These are phyloP conservation scores for Colletotrichum sp. DNA, from an alignment of 2,329 filamentous ascomycete species.

Conservation along the genomic window DNA sequence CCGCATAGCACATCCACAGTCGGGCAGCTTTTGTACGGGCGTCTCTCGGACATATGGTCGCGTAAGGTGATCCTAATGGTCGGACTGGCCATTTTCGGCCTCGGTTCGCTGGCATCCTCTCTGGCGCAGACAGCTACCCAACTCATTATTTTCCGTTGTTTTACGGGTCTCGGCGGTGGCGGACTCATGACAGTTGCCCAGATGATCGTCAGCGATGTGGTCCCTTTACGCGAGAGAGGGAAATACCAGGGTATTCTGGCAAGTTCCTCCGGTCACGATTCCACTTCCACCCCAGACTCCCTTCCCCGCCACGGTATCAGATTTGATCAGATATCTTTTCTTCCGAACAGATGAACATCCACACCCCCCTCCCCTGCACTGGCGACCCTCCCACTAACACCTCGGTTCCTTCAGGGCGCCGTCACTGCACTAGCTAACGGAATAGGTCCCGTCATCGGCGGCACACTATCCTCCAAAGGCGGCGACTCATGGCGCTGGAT, in stretches of 20 bases:
- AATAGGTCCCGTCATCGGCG: conserved; percentile 59
- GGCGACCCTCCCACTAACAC: neutral
- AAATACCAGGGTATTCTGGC: conserved; percentile 47
- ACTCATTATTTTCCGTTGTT: conserved; percentile 44
- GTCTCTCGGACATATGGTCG: conserved; percentile 52
- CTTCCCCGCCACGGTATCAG: neutral
- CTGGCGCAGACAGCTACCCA: conserved; percentile 44
- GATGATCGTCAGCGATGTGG: conserved; percentile 54
- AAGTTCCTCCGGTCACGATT: neutral
- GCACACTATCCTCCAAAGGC: conserved; percentile 51
- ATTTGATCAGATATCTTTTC: neutral
- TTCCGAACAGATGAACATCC: neutral
- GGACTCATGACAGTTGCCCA: conserved; percentile 48
- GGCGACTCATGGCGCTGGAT: conserved; percentile 57
- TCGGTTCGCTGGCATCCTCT: conserved; percentile 48
- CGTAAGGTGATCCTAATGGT: conserved; percentile 44
- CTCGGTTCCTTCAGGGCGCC: conserved; percentile 38
- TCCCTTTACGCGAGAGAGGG: conserved; percentile 50
- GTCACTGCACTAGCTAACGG: conserved; percentile 59
- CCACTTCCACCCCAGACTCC: neutral
- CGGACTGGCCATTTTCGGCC: conserved; percentile 45
- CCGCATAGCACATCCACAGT: conserved; percentile 46
- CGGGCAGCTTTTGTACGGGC: conserved; percentile 50
- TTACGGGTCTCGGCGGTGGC: conserved; percentile 48
- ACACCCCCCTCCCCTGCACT: neutral